Conservation (phyloP, 345 rosid genomes). For the Luvunga scandens region DNA sequence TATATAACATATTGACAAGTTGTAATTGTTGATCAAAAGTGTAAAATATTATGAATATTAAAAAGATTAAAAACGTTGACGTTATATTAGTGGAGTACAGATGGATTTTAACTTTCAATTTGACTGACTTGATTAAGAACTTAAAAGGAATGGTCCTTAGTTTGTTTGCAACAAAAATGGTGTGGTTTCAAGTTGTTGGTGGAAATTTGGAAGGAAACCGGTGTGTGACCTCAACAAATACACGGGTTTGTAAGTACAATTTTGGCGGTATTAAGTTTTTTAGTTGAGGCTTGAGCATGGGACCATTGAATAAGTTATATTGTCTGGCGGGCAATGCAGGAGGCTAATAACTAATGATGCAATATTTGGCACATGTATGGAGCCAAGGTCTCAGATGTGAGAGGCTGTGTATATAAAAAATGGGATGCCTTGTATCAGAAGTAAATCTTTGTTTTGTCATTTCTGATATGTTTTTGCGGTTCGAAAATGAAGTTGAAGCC, state of each 20-base stretch:
- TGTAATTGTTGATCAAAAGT: conserved; percentile 5
- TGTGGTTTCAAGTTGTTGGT: not conserved
- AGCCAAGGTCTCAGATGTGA: conserved; percentile 1
- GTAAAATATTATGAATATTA: not conserved
- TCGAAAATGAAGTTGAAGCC: not conserved
- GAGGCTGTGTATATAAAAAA: not conserved
- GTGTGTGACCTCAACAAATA: not conserved
- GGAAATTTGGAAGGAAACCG: not conserved
- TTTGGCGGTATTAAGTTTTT: not conserved
- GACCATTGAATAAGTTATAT: not conserved
- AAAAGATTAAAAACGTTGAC: conserved; percentile 2
- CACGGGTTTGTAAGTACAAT: not conserved
- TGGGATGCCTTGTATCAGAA: not conserved
- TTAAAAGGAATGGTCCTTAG: not conserved
- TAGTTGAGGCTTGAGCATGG: not conserved
- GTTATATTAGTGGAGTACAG: conserved; percentile 27
- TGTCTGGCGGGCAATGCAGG: not conserved
- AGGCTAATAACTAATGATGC: not conserved
- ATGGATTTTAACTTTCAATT: conserved; percentile 21
- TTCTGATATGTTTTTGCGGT: not conserved
- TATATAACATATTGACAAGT: not conserved
- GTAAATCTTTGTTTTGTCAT: not conserved
- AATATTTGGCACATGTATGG: not conserved
- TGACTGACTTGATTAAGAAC: conserved; percentile 19
- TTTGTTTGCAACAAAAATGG: not conserved